Base-by-base conservation (phyloP, 1,284 basidiomycete species). In the Lignosus rhinocerotis region DNA sequence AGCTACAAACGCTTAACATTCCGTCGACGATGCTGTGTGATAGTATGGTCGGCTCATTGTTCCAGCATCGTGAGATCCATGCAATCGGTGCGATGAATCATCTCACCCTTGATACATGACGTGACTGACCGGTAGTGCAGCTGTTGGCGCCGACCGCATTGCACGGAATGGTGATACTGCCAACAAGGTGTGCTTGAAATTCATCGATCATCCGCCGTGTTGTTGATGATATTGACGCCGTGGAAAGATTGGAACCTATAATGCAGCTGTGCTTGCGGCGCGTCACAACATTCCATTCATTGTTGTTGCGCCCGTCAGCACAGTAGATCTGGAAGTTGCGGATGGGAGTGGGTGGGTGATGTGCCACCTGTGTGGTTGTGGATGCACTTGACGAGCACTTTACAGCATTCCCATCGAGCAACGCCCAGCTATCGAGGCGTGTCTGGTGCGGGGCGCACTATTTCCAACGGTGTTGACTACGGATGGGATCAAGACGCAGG, bases 1-100 rank as follows among this genome's bases (percentile, higher is more conserved):
- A 96, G 70, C 82, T 97, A 31, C 85, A 92, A 63, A 88, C 87
- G 0, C 82, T 96, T 44, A 77, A 85, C 39, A 89, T 94, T 14
- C 90, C 92, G 0, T 89, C 88, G 12, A 87, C 88, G n/a, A 96
- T 96, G 94, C 87, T 96, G 53, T 95, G 92, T 70, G 94, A 97
- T 70, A 95, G 92, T 42, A 96, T 96, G 90, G 90, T 96, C 32
- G 94, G 94, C 14, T 94, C 93, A 0, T 76, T 96, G 43, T 92
- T 97, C 78, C 93, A 94, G 70, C 88, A 93, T 71, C 80, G 92
- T 70, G 76, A 84, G 42, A 91, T 96, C 51, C 91, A 96, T 69
- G 93, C 88, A n/a, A 87, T 96, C 50, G 89, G 91, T 90, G 59
- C 12, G 12, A 17, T 12, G 19, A 19, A 6, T 19, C 34, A 11